Evolutionary conservation across 1,139 yeast species (phyloP).

Genomic region (Saccharomycopsis crataegensis): DNA sequence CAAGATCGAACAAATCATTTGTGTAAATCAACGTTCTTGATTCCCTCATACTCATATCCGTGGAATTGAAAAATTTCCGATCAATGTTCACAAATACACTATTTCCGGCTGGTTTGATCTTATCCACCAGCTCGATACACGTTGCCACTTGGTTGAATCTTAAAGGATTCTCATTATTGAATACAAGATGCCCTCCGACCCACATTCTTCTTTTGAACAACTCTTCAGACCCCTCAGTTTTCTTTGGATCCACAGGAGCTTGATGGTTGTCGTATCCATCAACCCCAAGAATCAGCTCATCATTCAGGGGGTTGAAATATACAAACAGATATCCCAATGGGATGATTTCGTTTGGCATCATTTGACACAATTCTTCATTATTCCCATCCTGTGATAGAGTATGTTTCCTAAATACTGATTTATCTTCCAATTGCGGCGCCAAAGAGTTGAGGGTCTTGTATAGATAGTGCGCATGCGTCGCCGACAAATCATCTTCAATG

Average conservation of each 20-base stretch:
- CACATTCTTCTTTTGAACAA: conserved; percentile 64
- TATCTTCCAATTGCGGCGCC: neutral
- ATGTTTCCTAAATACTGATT: neutral
- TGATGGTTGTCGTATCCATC: conserved; percentile 87
- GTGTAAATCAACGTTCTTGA: conserved; percentile 32
- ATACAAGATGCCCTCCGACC: conserved; percentile 63
- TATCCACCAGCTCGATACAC: conserved; percentile 41
- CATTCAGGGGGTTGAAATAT: conserved; percentile 51
- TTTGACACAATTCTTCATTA: neutral
- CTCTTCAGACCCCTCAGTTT: conserved; percentile 19
- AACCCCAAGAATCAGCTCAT: conserved; percentile 41
- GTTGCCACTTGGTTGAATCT: conserved; percentile 29
- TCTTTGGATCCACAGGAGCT: conserved; percentile 41
- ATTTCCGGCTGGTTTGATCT: conserved; percentile 30
- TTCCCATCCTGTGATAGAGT: neutral
- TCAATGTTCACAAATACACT: conserved; percentile 40
- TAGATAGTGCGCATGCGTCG: conserved; percentile 14
- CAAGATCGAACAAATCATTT: conserved; percentile 22
- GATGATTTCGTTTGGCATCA: conserved; percentile 20
- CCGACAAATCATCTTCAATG: conserved; percentile 17
- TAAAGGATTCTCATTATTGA: conserved; percentile 29
- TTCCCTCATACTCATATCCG: conserved; percentile 26
- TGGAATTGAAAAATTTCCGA: conserved; percentile 30
- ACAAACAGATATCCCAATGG: conserved; percentile 60
- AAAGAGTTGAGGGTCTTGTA: conserved; percentile 7